These are phyloP conservation scores for Colletotrichum sp. DNA, from an alignment of 2,329 filamentous ascomycete species.

Conservation along the genomic window DNA sequence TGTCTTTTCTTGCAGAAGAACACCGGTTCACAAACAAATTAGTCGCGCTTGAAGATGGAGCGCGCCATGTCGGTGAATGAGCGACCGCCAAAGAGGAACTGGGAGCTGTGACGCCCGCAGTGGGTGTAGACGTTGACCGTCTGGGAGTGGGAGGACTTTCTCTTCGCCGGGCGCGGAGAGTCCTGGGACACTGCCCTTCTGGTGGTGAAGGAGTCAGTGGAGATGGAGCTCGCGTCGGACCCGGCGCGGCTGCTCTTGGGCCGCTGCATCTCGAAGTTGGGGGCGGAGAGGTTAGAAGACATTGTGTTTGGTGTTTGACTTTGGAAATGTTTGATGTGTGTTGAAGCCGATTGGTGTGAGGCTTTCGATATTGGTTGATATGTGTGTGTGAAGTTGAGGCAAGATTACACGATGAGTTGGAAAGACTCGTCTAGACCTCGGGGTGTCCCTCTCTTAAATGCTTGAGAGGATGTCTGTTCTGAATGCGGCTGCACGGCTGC, in stretches of 20 bases:
- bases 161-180: conserved; percentile 25
- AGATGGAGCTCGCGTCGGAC: conserved; percentile 13
- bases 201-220: conserved; percentile 23
- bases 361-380: neutral
- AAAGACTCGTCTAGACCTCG: neutral
- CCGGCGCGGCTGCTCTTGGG: conserved; percentile 18
- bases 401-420: neutral
- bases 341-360: neutral
- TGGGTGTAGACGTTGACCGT: conserved; percentile 58
- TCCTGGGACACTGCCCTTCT: conserved; percentile 16
- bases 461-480: neutral
- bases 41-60: conserved; percentile 37
- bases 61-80: conserved; percentile 49
- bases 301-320: neutral
- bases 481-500: conserved; percentile 13
- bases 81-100: conserved; percentile 56
- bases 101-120: conserved; percentile 59
- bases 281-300: neutral
- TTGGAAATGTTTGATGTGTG: neutral
- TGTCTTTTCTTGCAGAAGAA: neutral
- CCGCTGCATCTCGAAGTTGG: conserved; percentile 5
- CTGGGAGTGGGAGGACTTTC: conserved; percentile 36
- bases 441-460: conserved; percentile 12
- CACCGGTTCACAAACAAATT: neutral
- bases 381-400: neutral